phyloP scores from a whole-genome alignment of 768 basidiomycete species.

The Neoboletus subvelutipes region DNA sequence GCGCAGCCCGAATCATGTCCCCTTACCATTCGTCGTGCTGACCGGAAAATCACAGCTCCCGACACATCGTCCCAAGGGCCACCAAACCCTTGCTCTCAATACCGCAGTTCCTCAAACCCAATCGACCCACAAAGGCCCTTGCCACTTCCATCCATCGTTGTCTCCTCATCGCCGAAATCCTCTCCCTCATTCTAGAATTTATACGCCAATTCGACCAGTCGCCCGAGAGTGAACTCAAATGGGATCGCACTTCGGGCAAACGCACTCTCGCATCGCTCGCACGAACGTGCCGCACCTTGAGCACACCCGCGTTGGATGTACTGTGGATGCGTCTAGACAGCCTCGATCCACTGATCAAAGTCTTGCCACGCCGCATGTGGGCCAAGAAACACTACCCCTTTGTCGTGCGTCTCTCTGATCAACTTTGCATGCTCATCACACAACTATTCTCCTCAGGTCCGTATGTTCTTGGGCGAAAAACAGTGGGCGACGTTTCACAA shows the following conservation, averaged over 20 bases:
- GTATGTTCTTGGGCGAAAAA: conserved; percentile 26
- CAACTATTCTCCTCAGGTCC: conserved; percentile 11
- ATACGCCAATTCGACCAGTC: conserved; percentile 23
- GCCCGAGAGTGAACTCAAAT: conserved; percentile 14
- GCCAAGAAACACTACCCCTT: conserved; percentile 20
- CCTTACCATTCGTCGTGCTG: not conserved
- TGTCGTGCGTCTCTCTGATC: conserved; percentile 14
- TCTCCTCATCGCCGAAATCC: conserved; percentile 23
- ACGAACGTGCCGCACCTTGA: conserved; percentile 26
- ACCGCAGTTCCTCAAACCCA: not conserved
- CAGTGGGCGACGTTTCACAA: conserved; percentile 28
- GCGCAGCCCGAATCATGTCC: not conserved
- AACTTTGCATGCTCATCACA: not conserved
- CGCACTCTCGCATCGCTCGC: conserved; percentile 28
- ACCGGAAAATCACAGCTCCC: conserved; percentile 4
- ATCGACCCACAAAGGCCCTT: not conserved
- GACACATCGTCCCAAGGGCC: not conserved
- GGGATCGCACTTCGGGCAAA: conserved; percentile 17
- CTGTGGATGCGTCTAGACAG: conserved; percentile 31
- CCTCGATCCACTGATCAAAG: conserved; percentile 28
- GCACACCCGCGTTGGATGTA: conserved; percentile 23
- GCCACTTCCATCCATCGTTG: conserved; percentile 19
- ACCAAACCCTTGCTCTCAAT: not conserved
- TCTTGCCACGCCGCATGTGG: conserved; percentile 29
- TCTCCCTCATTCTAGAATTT: conserved; percentile 23